Evolutionary conservation across 768 basidiomycete species (phyloP).

Genomic region (Epithele typhae): DNA sequence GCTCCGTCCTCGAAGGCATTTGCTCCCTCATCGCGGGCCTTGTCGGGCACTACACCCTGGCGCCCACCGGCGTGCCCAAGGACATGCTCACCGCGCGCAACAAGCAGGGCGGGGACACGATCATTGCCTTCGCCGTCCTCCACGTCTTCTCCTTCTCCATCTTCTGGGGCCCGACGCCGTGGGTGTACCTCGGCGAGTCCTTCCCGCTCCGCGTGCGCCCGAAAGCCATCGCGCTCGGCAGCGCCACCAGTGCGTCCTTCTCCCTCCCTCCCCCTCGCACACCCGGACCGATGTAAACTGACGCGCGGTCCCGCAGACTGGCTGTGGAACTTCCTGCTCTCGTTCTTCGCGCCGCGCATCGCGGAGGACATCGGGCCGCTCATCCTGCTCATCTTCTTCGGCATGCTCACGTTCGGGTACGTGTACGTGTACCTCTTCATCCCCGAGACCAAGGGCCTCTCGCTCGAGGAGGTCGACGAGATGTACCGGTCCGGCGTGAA

Average conservation of each 20-base stretch:
- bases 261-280: background rate
- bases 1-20: conserved; percentile 53
- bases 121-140: conserved; percentile 75
- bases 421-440: conserved; percentile 73
- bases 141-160: conserved; percentile 69
- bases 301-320: conserved; percentile 33
- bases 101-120: conserved; percentile 54
- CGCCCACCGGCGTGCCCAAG: conserved; percentile 44
- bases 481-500: conserved; percentile 63
- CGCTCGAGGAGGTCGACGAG: conserved; percentile 76
- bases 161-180: conserved; percentile 75
- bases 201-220: conserved; percentile 80
- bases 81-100: conserved; percentile 50
- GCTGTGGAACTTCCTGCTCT: conserved; percentile 75
- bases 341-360: conserved; percentile 69
- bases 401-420: conserved; percentile 65
- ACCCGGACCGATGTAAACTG: background rate
- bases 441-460: conserved; percentile 78
- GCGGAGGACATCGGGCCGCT: conserved; percentile 63
- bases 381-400: conserved; percentile 74
- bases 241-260: conserved; percentile 46
- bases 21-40: conserved; percentile 67
- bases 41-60: conserved; percentile 66
- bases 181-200: conserved; percentile 72
- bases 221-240: conserved; percentile 75